Evolutionary conservation across 2,329 filamentous ascomycete genomes (phyloP).

Genomic region (Xylariaceae sp.): DNA sequence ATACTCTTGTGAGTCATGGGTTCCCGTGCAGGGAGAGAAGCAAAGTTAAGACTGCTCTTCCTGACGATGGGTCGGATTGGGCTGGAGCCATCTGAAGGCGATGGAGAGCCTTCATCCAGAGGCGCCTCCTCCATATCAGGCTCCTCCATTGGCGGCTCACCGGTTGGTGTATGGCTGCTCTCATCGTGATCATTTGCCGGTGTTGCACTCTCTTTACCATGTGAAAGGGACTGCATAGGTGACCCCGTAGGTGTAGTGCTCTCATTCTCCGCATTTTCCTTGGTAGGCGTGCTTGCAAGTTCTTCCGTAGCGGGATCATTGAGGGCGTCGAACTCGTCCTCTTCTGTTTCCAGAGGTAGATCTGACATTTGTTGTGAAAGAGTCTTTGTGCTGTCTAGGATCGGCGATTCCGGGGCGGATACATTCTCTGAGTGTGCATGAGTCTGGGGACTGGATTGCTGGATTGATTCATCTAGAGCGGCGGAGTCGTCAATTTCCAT

Average conservation of each 20-base stretch:
- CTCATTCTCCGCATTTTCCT: constrained; percentile 22
- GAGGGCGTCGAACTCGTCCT: constrained; percentile 25
- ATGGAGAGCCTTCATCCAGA: constrained; percentile 36
- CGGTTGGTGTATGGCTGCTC: constrained; percentile 12
- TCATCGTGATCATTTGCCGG: constrained; percentile 1
- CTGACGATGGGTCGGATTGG: constrained; percentile 71
- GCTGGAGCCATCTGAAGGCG: constrained; percentile 65
- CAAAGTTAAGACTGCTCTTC: constrained; percentile 94
- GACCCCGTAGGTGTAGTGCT: constrained; percentile 34
- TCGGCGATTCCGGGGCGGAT: constrained; percentile 21
- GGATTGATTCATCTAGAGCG: constrained; percentile 23
- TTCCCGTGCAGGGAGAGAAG: constrained; percentile 84
- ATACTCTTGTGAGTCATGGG: constrained; percentile 83
- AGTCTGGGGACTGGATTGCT: constrained; percentile 22
- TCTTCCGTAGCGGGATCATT: constrained; percentile 28
- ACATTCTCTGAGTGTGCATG: constrained; percentile 20
- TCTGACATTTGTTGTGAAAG: constrained; percentile 22
- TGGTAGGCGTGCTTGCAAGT: constrained; percentile 17
- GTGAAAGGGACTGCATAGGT: constrained; percentile 17
- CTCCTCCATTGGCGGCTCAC: constrained; percentile 20
- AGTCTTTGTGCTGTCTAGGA: constrained; percentile 16
- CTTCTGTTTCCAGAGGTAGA: constrained; percentile 18
- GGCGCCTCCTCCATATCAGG: constrained; percentile 26
- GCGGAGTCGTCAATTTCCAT: constrained; percentile 35
- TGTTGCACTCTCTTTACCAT: constrained; percentile 19